Evolutionary conservation across 495 filamentous ascomycete species (phyloP).

Genomic region (Aspergillus baeticus): DNA sequence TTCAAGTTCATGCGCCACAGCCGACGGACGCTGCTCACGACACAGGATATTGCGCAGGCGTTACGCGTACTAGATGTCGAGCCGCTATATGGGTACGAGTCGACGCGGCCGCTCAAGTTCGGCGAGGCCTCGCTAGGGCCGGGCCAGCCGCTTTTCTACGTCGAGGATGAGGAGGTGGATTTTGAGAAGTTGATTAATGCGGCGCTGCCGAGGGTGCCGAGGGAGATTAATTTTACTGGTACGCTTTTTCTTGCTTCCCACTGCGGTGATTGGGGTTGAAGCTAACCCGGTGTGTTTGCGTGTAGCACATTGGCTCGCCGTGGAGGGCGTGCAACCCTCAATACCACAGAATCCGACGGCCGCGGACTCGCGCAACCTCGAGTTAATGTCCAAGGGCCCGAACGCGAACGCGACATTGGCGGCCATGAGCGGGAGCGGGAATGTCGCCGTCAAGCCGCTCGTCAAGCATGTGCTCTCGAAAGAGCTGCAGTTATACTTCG

Average conservation of each 20-base stretch:
- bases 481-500: conserved; percentile 95
- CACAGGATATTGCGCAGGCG: conserved; percentile 82
- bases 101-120: conserved; percentile 78
- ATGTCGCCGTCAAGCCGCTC: conserved; percentile 77
- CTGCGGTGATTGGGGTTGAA: neutral
- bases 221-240: conserved; percentile 93
- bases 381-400: conserved; percentile 84
- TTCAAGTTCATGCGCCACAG: conserved; percentile 92
- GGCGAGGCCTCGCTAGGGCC: conserved; percentile 92
- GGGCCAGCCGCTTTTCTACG: conserved; percentile 94
- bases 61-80: conserved; percentile 85
- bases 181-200: conserved; percentile 98
- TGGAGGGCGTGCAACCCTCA: conserved; percentile 93
- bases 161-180: conserved; percentile 97
- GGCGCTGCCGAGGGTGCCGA: conserved; percentile 87
- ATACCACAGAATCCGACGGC: conserved; percentile 94
- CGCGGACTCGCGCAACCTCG: conserved; percentile 73
- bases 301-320: conserved; percentile 89
- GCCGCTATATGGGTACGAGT: conserved; percentile 93
- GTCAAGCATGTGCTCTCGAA: conserved; percentile 96
- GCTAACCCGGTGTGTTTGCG: conserved; percentile 21
- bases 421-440: conserved; percentile 78
- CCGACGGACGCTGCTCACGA: conserved; percentile 77
- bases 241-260: conserved; percentile 19
- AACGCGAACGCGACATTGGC: conserved; percentile 79